These are phyloP conservation scores for Cronartium ribicola DNA, from an alignment of 1,284 basidiomycete genomes.

Conservation along the genomic window DNA sequence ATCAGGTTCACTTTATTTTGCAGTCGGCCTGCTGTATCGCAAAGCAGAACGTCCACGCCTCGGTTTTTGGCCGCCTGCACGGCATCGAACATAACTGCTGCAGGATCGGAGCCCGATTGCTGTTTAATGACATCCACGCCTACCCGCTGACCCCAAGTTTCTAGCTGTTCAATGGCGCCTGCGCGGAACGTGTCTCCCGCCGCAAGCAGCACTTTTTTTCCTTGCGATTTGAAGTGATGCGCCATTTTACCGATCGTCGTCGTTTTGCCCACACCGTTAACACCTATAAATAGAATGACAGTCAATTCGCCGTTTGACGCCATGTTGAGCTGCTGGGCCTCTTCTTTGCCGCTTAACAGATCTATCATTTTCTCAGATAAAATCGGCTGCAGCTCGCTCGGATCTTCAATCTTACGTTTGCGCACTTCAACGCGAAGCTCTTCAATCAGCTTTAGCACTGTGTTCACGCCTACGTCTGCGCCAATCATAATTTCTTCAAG, in stretches of 20 bases:
- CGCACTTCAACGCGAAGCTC: too few species aligned
- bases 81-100: constrained; percentile 62
- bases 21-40: constrained; percentile 97
- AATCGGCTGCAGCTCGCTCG: too few species aligned
- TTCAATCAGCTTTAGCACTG: too few species aligned
- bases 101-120: constrained; percentile 97
- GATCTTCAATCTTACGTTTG: too few species aligned
- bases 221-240: constrained; percentile 98
- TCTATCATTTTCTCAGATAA: too few species aligned
- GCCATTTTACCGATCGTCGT: constrained; percentile 97
- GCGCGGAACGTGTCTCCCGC: constrained; percentile 98
- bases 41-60: constrained; percentile 86
- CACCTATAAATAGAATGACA: constrained; percentile 94
- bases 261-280: constrained; percentile 98
- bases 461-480: too few species aligned
- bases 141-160: constrained; percentile 64
- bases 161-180: constrained; percentile 94
- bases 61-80: constrained; percentile 66
- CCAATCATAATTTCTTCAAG: too few species aligned
- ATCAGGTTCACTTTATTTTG: constrained; percentile 98
- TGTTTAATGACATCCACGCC: constrained; percentile 86
- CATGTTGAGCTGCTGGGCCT: too few species aligned
- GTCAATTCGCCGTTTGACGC: constrained; percentile 72
- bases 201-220: constrained; percentile 85
- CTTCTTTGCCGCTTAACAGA: too few species aligned